phyloP scores from a whole-genome alignment of 2,329 filamentous ascomycete genomes.

The Hypocrella siamensis region DNA sequence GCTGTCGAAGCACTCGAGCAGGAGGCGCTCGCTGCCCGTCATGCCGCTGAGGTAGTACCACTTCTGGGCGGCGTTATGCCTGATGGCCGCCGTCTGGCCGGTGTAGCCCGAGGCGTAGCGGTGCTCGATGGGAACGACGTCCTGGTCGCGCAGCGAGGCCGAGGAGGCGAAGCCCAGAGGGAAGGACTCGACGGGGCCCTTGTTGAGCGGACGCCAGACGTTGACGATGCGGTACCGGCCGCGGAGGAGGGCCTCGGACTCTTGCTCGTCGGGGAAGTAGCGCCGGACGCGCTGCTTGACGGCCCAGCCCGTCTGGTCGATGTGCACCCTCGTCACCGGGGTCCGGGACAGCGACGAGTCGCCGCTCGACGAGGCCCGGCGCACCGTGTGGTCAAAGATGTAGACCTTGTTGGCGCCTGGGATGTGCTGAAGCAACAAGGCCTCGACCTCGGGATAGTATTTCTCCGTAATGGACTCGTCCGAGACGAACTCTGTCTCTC shows the following conservation, averaged over 20 bases:
- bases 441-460: constrained; percentile 78
- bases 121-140: constrained; percentile 59
- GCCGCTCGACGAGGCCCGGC: constrained; percentile 44
- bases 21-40: constrained; percentile 52
- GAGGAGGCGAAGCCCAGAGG: constrained; percentile 57
- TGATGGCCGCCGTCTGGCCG: constrained; percentile 61
- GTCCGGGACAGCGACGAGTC: constrained; percentile 33
- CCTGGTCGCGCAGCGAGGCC: constrained; percentile 40
- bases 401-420: constrained; percentile 51
- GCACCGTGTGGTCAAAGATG: constrained; percentile 80
- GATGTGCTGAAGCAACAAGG: constrained; percentile 50
- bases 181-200: constrained; percentile 44
- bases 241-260: constrained; percentile 49
- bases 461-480: constrained; percentile 51
- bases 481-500: constrained; percentile 40
- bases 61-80: constrained; percentile 42
- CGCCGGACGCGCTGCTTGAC: constrained; percentile 50
- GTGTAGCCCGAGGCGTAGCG: constrained; percentile 47
- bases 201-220: constrained; percentile 58
- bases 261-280: constrained; percentile 45
- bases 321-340: constrained; percentile 61
- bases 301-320: constrained; percentile 63
- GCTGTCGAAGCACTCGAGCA: constrained; percentile 69
- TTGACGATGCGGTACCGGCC: constrained; percentile 73
- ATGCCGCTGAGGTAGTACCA: constrained; percentile 77